Evolutionary conservation across 2,329 filamentous ascomycete genomes (phyloP).

Genomic region (Calonectria hawksworthii): DNA sequence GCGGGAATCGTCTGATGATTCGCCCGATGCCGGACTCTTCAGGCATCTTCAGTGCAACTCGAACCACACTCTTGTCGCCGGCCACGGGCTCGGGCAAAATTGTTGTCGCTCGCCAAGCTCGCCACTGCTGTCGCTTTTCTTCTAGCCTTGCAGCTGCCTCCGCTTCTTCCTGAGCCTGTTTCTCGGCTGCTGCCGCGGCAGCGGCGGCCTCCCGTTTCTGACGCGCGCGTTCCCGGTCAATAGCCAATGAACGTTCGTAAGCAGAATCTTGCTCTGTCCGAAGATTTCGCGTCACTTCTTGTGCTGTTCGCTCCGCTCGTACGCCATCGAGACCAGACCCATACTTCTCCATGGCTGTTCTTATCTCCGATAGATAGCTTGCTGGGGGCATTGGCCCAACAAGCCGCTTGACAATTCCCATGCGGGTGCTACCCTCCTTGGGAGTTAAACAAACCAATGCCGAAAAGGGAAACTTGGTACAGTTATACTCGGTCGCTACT

Average conservation of each 20-base stretch:
- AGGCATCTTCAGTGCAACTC: conserved; percentile 77
- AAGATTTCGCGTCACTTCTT: conserved; percentile 84
- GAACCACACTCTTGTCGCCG: conserved; percentile 76
- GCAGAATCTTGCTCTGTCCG: conserved; percentile 92
- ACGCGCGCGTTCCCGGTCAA: conserved; percentile 86
- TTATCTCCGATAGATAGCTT: conserved; percentile 83
- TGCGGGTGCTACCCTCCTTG: conserved; percentile 84
- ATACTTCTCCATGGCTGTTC: conserved; percentile 80
- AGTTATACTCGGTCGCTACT: conserved; percentile 87
- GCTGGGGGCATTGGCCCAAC: conserved; percentile 78
- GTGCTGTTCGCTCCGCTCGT: conserved; percentile 82
- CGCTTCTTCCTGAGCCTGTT: conserved; percentile 70
- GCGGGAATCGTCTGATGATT: conserved; percentile 81
- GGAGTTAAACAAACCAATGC: conserved; percentile 90
- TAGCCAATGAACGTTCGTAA: conserved; percentile 91
- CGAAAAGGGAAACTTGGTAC: conserved; percentile 93
- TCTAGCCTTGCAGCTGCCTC: conserved; percentile 69
- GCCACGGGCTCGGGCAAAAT: conserved; percentile 78
- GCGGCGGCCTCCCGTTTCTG: conserved; percentile 82
- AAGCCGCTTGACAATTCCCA: conserved; percentile 89
- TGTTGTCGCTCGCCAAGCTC: conserved; percentile 79
- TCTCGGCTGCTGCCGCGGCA: conserved; percentile 76
- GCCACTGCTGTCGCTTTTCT: conserved; percentile 76
- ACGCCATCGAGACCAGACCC: conserved; percentile 81
- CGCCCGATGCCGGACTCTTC: conserved; percentile 74